A percentile compares a stretch with the other conserved stretches of the same genome.
These are phyloP conservation scores for Debaryomycetaceae sp. DNA, from an alignment of 1,139 yeast genomes.

Conservation along the genomic window DNA sequence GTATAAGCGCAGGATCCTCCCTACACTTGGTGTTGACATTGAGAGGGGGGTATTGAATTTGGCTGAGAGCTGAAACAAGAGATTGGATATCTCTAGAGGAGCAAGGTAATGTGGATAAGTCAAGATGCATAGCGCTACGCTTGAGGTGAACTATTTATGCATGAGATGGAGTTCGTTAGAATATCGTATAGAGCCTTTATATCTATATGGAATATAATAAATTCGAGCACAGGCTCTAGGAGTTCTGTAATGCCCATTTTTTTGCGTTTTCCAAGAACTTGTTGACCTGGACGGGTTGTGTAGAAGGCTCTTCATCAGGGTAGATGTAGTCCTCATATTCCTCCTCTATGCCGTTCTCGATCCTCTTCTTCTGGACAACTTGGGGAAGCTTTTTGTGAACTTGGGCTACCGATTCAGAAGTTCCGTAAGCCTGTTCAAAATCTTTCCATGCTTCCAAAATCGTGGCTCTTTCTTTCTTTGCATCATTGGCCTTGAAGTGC, in stretches of 20 bases:
- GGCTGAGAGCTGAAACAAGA: too few species aligned
- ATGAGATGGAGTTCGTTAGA: not conserved
- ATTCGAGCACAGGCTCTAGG: not conserved
- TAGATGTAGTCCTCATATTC: slow-evolving; percentile 65
- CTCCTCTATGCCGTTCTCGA: slow-evolving; percentile 44
- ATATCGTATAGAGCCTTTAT: not conserved
- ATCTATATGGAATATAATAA: not conserved
- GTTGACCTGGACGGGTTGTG: slow-evolving; percentile 28
- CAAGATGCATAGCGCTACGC: not conserved
- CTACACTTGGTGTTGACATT: slow-evolving; percentile 85
- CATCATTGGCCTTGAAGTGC: slow-evolving; percentile 33
- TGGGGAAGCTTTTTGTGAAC: slow-evolving; percentile 56
- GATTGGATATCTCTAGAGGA: too few species aligned
- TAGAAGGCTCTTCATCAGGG: slow-evolving; percentile 49
- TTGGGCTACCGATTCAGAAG: slow-evolving; percentile 25
- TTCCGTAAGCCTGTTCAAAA: slow-evolving; percentile 68
- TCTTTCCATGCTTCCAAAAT: slow-evolving; percentile 62
- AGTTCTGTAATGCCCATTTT: slow-evolving; percentile 40
- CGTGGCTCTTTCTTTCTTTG: slow-evolving; percentile 45
- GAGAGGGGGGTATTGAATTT: slow-evolving; percentile 62
- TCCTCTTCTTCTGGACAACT: slow-evolving; percentile 45
- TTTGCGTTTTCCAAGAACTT: slow-evolving; percentile 62
- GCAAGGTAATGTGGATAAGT: too few species aligned
- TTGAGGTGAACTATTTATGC: not conserved
- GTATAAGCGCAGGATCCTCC: slow-evolving; percentile 71